These are phyloP conservation scores for Papiliotrema nemorosa DNA, from an alignment of 1,284 basidiomycete species.

Conservation along the genomic window DNA sequence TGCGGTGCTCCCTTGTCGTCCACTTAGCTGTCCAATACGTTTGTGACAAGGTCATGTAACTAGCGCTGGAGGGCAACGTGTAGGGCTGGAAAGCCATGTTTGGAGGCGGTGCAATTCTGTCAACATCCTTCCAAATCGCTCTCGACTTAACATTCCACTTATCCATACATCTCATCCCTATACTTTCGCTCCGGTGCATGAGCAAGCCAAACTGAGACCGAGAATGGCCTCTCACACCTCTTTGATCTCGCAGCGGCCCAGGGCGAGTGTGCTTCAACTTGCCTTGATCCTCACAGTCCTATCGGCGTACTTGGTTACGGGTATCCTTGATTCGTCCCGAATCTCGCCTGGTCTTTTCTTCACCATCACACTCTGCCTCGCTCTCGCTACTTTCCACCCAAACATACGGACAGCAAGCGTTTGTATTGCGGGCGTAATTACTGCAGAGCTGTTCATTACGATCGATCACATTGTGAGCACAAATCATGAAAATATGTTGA, in stretches of 20 bases:
- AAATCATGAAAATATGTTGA: not conserved
- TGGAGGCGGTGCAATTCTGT: too few species aligned
- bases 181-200: too few species aligned
- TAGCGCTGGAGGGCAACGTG: too few species aligned
- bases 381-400: slow-evolving; percentile 5
- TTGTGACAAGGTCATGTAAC: too few species aligned
- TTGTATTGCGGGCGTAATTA: not conserved
- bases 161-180: too few species aligned
- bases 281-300: slow-evolving; percentile 3
- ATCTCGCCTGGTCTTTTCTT: slow-evolving; percentile 10
- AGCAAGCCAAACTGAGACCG: too few species aligned
- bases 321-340: slow-evolving; percentile 3
- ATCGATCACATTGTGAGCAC: slow-evolving; percentile 13
- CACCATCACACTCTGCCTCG: slow-evolving; percentile 5
- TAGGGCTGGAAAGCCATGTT: too few species aligned
- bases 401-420: slow-evolving; percentile 1
- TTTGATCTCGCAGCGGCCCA: not conserved
- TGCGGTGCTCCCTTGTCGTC: too few species aligned
- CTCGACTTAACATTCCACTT: too few species aligned
- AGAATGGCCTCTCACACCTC: not conserved
- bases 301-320: slow-evolving; percentile 11
- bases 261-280: not conserved
- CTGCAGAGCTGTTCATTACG: slow-evolving; percentile 5
- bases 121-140: too few species aligned
- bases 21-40: too few species aligned